Evolutionary conservation across 2,329 filamentous ascomycete genomes (phyloP).

Genomic region (Phyllosticta citriasiana): DNA sequence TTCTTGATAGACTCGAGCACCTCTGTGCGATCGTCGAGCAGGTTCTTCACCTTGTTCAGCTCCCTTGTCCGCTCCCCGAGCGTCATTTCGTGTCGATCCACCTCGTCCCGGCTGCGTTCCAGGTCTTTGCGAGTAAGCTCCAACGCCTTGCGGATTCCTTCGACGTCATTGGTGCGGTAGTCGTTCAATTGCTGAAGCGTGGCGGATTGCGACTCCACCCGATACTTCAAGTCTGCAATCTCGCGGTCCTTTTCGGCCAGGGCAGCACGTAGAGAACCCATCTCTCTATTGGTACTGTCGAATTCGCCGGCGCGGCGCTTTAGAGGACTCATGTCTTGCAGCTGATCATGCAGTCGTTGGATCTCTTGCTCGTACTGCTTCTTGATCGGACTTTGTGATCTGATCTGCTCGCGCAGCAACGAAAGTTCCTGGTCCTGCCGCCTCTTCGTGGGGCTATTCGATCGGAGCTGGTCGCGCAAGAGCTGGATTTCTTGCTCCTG

Average conservation of each 20-base stretch:
- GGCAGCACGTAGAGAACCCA: slow-evolving; percentile 20
- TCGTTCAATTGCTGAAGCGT: slow-evolving; percentile 22
- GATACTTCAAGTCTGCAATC: slow-evolving; percentile 21
- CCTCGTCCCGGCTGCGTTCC: slow-evolving; percentile 1
- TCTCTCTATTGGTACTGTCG: slow-evolving; percentile 21
- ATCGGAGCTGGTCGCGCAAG: slow-evolving; percentile 17
- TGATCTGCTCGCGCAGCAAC: slow-evolving; percentile 20
- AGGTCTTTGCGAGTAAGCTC: slow-evolving; percentile 7
- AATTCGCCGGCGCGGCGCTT: slow-evolving; percentile 25
- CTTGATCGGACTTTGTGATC: slow-evolving; percentile 15
- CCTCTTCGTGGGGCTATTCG: slow-evolving; percentile 25
- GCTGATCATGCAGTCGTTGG: slow-evolving; percentile 15
- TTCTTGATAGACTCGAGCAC: slow-evolving; percentile 23
- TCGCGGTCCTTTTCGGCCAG: slow-evolving; percentile 26
- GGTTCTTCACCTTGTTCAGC: slow-evolving; percentile 19
- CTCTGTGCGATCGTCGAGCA: slow-evolving; percentile 22
- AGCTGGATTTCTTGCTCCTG: slow-evolving; percentile 7
- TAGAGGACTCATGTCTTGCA: slow-evolving; percentile 26
- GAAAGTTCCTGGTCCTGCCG: slow-evolving; percentile 22
- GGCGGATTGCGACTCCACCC: slow-evolving; percentile 21
- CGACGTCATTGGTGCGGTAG: slow-evolving; percentile 10
- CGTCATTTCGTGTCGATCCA: neutral
- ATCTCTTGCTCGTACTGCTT: slow-evolving; percentile 7
- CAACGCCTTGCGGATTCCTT: neutral
- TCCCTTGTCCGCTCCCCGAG: slow-evolving; percentile 24